phyloP scores from a whole-genome alignment of 163 green algal genomes.

The Picocystis sp. region DNA sequence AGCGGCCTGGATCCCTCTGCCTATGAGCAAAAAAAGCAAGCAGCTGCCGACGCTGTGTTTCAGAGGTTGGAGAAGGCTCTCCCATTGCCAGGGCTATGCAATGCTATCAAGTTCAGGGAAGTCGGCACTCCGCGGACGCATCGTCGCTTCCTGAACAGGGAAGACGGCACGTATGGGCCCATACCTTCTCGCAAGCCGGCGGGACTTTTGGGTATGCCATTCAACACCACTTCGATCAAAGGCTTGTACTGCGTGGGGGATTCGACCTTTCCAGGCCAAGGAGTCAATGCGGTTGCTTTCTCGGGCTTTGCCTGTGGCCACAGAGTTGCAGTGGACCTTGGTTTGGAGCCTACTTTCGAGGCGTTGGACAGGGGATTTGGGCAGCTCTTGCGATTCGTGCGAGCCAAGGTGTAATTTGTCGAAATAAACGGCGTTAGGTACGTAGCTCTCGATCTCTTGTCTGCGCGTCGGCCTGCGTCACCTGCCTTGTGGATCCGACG shows the following conservation, averaged over 20 bases:
- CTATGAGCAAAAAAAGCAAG: constrained; percentile 72
- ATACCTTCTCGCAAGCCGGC: constrained; percentile 66
- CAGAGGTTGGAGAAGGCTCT: constrained; percentile 51
- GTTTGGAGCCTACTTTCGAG: constrained; percentile 29
- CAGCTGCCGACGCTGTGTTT: constrained; percentile 54
- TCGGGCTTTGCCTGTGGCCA: constrained; percentile 88
- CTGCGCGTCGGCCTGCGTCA: too few species aligned
- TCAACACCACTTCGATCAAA: constrained; percentile 49
- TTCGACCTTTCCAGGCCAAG: constrained; percentile 83
- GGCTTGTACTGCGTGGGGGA: constrained; percentile 91
- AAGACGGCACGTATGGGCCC: constrained; percentile 85
- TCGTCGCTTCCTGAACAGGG: constrained; percentile 62
- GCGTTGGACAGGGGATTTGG: constrained; percentile 21
- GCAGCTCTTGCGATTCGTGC: constrained; percentile 5
- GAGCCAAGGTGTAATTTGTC: background rate
- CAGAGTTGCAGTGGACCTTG: constrained; percentile 56
- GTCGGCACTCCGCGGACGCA: constrained; percentile 81
- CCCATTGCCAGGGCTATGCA: constrained; percentile 53
- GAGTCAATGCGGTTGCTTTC: constrained; percentile 94
- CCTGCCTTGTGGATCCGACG: too few species aligned
- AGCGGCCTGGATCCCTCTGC: constrained; percentile 9
- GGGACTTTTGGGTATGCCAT: constrained; percentile 88
- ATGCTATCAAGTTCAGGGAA: constrained; percentile 49
- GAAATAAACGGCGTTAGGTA: too few species aligned
- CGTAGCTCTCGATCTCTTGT: too few species aligned